Evolutionary conservation across 306 rosid species (phyloP).

Genomic region (Ammopiptanthus mongolicus): DNA sequence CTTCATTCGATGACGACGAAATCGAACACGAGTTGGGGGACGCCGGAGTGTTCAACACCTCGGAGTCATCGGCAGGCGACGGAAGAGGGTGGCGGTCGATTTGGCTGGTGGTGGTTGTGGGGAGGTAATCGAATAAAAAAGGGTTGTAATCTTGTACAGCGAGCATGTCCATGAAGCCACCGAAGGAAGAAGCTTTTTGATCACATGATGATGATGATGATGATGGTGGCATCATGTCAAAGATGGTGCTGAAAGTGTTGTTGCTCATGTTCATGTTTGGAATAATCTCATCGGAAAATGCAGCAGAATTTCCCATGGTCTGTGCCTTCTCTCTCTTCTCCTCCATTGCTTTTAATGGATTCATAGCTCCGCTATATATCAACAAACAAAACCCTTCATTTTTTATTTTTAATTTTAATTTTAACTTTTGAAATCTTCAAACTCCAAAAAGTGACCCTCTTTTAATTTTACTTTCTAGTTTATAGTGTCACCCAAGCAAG

Average conservation of each 20-base stretch:
- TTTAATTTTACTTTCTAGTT: conserved; percentile 8
- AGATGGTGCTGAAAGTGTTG: conserved; percentile 26
- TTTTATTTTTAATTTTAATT: too few species aligned
- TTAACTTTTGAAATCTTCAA: conserved; percentile 20
- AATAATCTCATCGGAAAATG: conserved; percentile 56
- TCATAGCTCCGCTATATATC: neutral
- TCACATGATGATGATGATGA: conserved; percentile 26
- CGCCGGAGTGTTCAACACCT: conserved; percentile 61
- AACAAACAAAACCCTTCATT: conserved; percentile 40
- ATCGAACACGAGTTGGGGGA: conserved; percentile 64
- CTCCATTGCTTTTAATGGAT: conserved; percentile 39
- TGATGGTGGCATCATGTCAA: conserved; percentile 36
- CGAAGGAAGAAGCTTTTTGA: conserved; percentile 24
- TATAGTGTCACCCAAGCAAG: neutral
- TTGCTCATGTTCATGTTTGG: conserved; percentile 1
- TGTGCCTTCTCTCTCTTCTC: conserved; percentile 41
- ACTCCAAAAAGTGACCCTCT: conserved; percentile 25
- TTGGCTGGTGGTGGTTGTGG: conserved; percentile 3
- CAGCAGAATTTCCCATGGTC: conserved; percentile 36
- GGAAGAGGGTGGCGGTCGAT: conserved; percentile 5
- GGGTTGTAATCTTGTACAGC: conserved; percentile 25
- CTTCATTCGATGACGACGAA: conserved; percentile 67
- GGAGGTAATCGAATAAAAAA: conserved; percentile 46
- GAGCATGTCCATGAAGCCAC: conserved; percentile 47
- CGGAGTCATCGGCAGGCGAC: conserved; percentile 52